phyloP scores from a whole-genome alignment of 805 yeast genomes.

The Barnettozyma pratensis region DNA sequence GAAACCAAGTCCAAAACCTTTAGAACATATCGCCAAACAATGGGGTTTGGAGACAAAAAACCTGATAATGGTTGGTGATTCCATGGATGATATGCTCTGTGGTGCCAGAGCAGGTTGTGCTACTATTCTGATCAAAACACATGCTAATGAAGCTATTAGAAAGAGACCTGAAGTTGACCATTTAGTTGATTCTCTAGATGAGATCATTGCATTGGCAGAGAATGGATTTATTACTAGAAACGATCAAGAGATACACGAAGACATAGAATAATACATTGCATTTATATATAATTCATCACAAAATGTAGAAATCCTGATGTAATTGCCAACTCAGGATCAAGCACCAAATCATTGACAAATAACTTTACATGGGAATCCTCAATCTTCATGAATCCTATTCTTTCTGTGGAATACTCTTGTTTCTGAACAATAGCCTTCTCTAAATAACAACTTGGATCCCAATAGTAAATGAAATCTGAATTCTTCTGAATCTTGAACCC shows the following conservation, averaged over 20 bases:
- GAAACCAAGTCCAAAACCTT: slow-evolving; percentile 63
- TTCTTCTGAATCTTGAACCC: slow-evolving; percentile 5
- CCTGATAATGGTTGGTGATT: slow-evolving; percentile 70
- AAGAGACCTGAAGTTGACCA: slow-evolving; percentile 27
- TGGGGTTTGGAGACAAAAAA: slow-evolving; percentile 44
- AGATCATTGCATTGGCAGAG: slow-evolving; percentile 32
- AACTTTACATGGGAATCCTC: slow-evolving; percentile 4
- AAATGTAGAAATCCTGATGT: slow-evolving; percentile 14
- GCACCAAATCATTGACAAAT: slow-evolving; percentile 9
- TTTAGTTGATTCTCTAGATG: slow-evolving; percentile 27
- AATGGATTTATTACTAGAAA: slow-evolving; percentile 27
- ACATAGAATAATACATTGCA: background rate
- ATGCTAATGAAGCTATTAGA: slow-evolving; percentile 42
- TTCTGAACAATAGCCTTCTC: slow-evolving; percentile 10
- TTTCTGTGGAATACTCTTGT: slow-evolving; percentile 8
- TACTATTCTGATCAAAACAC: slow-evolving; percentile 48
- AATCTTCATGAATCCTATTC: slow-evolving; percentile 11
- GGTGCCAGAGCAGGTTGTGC: slow-evolving; percentile 61
- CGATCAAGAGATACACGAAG: background rate
- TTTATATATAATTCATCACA: slow-evolving; percentile 1
- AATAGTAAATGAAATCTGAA: slow-evolving; percentile 10
- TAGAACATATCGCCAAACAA: slow-evolving; percentile 45
- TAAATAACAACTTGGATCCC: slow-evolving; percentile 20
- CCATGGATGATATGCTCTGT: slow-evolving; percentile 61
- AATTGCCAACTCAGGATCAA: slow-evolving; percentile 13